phyloP scores from a whole-genome alignment of 768 basidiomycete genomes.

The Exsudoporus frostii region DNA sequence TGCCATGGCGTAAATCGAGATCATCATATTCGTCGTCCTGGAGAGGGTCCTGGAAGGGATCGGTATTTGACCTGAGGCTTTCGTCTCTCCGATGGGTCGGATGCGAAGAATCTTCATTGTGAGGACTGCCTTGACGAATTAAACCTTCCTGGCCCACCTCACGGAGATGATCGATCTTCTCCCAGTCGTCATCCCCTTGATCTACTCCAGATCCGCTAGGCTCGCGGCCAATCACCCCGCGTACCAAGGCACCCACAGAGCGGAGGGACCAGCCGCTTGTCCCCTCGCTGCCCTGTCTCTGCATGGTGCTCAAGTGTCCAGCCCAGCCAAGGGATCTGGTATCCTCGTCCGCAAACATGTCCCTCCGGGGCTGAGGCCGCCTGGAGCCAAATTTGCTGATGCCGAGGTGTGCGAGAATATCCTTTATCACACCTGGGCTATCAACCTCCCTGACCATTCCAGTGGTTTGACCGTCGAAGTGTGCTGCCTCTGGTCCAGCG shows the following conservation, averaged over 20 bases:
- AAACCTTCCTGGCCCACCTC: slow-evolving; percentile 17
- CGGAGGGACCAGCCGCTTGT: slow-evolving; percentile 52
- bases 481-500: slow-evolving; percentile 4
- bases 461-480: neutral
- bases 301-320: slow-evolving; percentile 13
- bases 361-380: slow-evolving; percentile 41
- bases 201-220: slow-evolving; percentile 22
- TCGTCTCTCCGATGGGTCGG: slow-evolving; percentile 11
- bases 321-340: slow-evolving; percentile 42
- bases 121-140: slow-evolving; percentile 18
- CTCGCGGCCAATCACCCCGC: slow-evolving; percentile 28
- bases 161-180: slow-evolving; percentile 15
- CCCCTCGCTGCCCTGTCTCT: slow-evolving; percentile 41
- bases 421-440: slow-evolving; percentile 7
- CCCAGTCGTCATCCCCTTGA: slow-evolving; percentile 17
- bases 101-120: slow-evolving; percentile 5
- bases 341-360: slow-evolving; percentile 82
- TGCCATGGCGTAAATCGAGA: slow-evolving; percentile 8
- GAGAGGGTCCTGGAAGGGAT: slow-evolving; percentile 41
- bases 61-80: slow-evolving; percentile 39
- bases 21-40: slow-evolving; percentile 18
- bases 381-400: slow-evolving; percentile 12
- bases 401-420: slow-evolving; percentile 24
- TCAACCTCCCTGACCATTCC: neutral
- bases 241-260: slow-evolving; percentile 34